Evolutionary conservation across 371 early-diverging fungal genomes (phyloP).

Genomic region (Blakeslea trispora): DNA sequence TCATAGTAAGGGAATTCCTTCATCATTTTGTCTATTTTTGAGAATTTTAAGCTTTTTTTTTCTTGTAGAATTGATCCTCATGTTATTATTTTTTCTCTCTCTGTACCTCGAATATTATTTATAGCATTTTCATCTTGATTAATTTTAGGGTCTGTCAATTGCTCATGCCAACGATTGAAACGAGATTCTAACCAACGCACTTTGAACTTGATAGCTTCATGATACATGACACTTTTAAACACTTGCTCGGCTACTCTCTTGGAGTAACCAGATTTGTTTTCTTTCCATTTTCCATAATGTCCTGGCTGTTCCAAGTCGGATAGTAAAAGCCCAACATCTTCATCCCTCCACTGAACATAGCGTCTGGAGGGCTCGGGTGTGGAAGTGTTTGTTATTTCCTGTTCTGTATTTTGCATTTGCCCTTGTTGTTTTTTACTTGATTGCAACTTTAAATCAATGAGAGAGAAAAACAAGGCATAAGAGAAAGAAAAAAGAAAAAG

Average conservation of each 20-base stretch:
- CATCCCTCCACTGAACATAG: slow-evolving; percentile 39
- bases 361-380: slow-evolving; percentile 31
- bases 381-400: background rate
- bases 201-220: slow-evolving; percentile 46
- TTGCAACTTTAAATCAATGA: too few relatives aligned
- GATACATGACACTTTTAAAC: slow-evolving; percentile 34
- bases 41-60: too few relatives aligned
- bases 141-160: slow-evolving; percentile 19
- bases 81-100: background rate
- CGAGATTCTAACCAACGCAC: slow-evolving; percentile 42
- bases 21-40: slow-evolving; percentile 32
- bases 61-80: too few relatives aligned
- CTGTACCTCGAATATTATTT: slow-evolving; percentile 14
- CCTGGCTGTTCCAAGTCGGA: slow-evolving; percentile 35
- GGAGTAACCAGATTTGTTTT: slow-evolving; percentile 38
- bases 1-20: slow-evolving; percentile 44
- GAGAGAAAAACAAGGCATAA: background rate
- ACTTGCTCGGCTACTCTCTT: slow-evolving; percentile 37
- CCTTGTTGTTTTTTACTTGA: too few relatives aligned
- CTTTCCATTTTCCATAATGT: slow-evolving; percentile 37
- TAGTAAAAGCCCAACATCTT: slow-evolving; percentile 33
- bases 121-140: slow-evolving; percentile 9
- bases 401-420: background rate
- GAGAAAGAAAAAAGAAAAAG: background rate
- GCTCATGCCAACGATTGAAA: slow-evolving; percentile 25